Evolutionary conservation across 306 rosid species (phyloP).

Genomic region (Medicago lupulina): DNA sequence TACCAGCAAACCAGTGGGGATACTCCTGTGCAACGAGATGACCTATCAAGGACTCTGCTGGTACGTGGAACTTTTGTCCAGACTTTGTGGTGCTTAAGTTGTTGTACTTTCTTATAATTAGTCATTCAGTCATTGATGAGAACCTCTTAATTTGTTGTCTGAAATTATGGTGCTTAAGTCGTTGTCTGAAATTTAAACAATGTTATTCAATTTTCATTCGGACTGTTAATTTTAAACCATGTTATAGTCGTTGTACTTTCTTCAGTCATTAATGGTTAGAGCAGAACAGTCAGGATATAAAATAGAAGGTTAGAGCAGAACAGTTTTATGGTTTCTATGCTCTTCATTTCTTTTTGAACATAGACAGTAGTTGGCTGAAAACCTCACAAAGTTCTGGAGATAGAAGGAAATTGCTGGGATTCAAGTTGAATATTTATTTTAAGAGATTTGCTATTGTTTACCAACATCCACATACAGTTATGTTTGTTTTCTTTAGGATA

Average conservation of each 20-base stretch:
- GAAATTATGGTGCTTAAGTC: no score
- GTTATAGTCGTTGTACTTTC: background rate
- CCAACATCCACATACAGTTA: conserved; percentile 5
- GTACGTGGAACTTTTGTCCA: conserved; percentile 57
- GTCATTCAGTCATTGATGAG: background rate
- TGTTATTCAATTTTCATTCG: background rate
- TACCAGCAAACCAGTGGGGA: conserved; percentile 71
- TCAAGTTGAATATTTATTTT: background rate
- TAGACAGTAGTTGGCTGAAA: background rate
- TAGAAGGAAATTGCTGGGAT: conserved; percentile 27
- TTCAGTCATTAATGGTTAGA: background rate
- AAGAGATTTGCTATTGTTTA: conserved; percentile 10
- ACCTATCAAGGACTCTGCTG: conserved; percentile 83
- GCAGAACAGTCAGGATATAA: background rate
- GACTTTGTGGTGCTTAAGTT: conserved; percentile 23
- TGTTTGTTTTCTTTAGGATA: conserved; percentile 25
- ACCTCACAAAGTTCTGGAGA: background rate
- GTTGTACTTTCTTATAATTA: conserved; percentile 30
- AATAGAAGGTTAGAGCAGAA: conserved; percentile 18
- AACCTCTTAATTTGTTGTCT: background rate
- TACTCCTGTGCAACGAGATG: conserved; percentile 69
- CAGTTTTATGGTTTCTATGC: background rate
- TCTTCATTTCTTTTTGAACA: conserved; percentile 10
- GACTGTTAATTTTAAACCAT: background rate
- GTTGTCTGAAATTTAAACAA: conserved; percentile 2